phyloP scores from a whole-genome alignment of 352 stramenopile genomes.

The Discostella stelligera region DNA sequence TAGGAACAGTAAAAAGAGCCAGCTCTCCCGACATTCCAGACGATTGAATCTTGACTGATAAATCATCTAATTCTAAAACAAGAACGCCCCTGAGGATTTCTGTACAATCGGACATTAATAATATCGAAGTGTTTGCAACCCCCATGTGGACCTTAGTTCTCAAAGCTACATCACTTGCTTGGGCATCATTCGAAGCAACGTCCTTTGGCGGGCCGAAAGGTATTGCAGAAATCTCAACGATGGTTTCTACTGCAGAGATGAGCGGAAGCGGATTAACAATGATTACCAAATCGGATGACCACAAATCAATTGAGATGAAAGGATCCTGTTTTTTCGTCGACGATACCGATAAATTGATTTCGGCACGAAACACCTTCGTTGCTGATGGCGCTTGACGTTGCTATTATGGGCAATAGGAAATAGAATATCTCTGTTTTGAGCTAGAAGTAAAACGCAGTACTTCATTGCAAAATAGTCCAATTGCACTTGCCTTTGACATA shows the following conservation, averaged over 20 bases:
- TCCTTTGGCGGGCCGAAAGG: constrained; percentile 28
- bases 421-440: constrained; percentile 7
- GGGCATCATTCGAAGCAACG: constrained; percentile 1
- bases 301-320: constrained; percentile 21
- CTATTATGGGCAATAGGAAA: constrained; percentile 13
- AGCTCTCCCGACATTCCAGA: constrained; percentile 12
- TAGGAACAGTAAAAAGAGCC: constrained; percentile 10
- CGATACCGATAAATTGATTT: constrained; percentile 21
- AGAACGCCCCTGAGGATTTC: constrained; percentile 23
- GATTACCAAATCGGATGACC: constrained; percentile 38
- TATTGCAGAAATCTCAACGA: constrained; percentile 40
- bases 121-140: constrained; percentile 25
- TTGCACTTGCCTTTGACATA: constrained; percentile 34
- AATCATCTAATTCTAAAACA: constrained; percentile 22
- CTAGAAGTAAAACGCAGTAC: constrained; percentile 7
- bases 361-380: constrained; percentile 20
- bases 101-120: constrained; percentile 26
- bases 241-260: constrained; percentile 35
- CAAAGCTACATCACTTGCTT: constrained; percentile 1
- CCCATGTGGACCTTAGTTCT: constrained; percentile 16
- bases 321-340: constrained; percentile 29
- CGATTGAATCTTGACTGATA: constrained; percentile 13
- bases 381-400: constrained; percentile 3
- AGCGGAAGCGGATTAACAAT: constrained; percentile 52
- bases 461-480: not conserved